A percentile compares a stretch with the other conserved stretches of the same genome.
Evolutionary conservation across 2,329 filamentous ascomycete species (phyloP).

Genomic region (Hypoxylon sp.): DNA sequence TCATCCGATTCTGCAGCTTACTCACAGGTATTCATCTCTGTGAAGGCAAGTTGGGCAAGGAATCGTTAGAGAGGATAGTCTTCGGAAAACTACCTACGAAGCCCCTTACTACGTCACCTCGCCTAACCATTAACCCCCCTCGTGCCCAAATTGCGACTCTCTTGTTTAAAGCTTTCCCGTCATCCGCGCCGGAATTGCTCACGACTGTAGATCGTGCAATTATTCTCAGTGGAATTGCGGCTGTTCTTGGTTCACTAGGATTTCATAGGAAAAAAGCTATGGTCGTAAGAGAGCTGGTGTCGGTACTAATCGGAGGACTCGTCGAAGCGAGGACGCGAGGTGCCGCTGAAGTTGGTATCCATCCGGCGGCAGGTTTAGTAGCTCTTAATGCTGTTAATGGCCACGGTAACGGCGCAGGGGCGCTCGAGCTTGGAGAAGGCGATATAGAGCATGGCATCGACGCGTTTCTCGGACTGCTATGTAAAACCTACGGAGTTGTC

Average conservation of each 20-base stretch:
- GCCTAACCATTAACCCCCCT: conserved; percentile 69
- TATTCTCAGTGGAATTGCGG: conserved; percentile 87
- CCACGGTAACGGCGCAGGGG: conserved; percentile 65
- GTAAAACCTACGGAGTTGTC: conserved; percentile 75
- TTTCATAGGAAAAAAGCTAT: conserved; percentile 92
- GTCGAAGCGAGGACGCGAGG: conserved; percentile 93
- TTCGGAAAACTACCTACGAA: conserved; percentile 70
- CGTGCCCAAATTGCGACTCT: conserved; percentile 75
- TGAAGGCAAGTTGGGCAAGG: conserved; percentile 72
- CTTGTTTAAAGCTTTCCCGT: conserved; percentile 79
- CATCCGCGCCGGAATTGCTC: conserved; percentile 74
- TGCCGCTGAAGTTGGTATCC: conserved; percentile 95
- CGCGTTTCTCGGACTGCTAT: conserved; percentile 72
- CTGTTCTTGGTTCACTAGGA: conserved; percentile 84
- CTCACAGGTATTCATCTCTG: conserved; percentile 76
- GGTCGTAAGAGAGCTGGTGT: conserved; percentile 87
- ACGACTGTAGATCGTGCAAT: conserved; percentile 82
- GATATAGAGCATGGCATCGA: conserved; percentile 78
- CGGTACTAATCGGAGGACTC: conserved; percentile 84
- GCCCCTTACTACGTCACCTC: conserved; percentile 65
- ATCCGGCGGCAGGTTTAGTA: conserved; percentile 89
- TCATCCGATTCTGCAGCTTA: conserved; percentile 80
- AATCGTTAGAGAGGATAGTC: conserved; percentile 75
- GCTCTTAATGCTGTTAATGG: conserved; percentile 73
- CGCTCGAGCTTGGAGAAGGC: conserved; percentile 73